Evolutionary conservation across 225 moss, liverwort and hornwort species (phyloP), one percentile per base, ranked within the genome.

Genomic region (Marchantia polymorpha): DNA sequence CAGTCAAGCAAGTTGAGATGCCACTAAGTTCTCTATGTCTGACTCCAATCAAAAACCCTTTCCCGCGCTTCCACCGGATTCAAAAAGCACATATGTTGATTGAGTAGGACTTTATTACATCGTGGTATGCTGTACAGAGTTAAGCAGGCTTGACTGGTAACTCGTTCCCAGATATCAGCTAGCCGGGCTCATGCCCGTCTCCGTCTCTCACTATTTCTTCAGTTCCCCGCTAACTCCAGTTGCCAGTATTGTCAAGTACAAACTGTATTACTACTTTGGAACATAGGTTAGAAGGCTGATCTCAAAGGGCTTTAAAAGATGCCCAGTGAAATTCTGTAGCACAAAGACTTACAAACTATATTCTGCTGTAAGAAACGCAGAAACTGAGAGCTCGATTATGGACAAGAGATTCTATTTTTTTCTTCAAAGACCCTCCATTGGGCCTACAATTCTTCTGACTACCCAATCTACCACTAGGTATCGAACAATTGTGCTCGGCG

Each of bases 281-380:
- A 77, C 23, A 77, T n/a, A 65, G 77, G 39, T 16, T 39, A 50
- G 39, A 14, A 51, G 51, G 63, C 49, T 50, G 64, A 25, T 65
- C 23, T 23, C 64, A 77, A 20, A 59, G 77, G 64, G 77, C 77
- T 77, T 64, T 64, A 77, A 77, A 77, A 64, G 64, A 46, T 77
- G 49, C 77, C 48, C 77, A 63, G 64, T 30, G 64, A 64, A 65
- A 61, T 31, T n/a, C 7, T 51, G 23, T 64, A 64, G 7, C 47
- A 52, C 23, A 47, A 77, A 72, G 55, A 46, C 72, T 77, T 84
- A 50, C 56, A 80, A 76, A 50, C 27, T 49, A 39, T 13, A 25
- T 53, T 61, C 61, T 69, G 63, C 79, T 60, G 20, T 29, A 31
- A 5, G 20, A 77, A 77, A 63, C 19, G 61, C 76, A 61, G 58